phyloP scores from a whole-genome alignment of 1,284 basidiomycete species.

The Lentinula novae-zelandiae region DNA sequence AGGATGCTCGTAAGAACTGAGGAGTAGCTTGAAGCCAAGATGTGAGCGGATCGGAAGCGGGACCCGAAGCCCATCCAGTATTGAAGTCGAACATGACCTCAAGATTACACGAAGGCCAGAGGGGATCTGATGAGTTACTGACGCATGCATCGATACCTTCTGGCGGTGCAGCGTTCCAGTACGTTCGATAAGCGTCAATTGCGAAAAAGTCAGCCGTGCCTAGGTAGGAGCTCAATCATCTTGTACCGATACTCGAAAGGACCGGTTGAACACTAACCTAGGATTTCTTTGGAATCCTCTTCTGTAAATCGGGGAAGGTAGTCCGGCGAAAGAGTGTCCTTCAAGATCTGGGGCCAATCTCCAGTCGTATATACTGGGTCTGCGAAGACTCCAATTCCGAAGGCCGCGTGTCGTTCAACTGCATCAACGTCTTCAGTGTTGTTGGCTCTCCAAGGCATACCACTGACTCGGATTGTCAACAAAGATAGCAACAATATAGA shows the following conservation, averaged over 20 bases:
- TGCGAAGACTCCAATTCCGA: slow-evolving; percentile 41
- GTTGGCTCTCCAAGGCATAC: slow-evolving; percentile 41
- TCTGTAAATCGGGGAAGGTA: slow-evolving; percentile 42
- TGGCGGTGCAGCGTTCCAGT: slow-evolving; percentile 35
- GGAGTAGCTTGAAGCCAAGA: slow-evolving; percentile 42
- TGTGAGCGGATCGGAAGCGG: slow-evolving; percentile 34
- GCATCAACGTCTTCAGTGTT: slow-evolving; percentile 38
- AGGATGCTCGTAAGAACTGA: slow-evolving; percentile 30
- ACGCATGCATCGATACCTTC: slow-evolving; percentile 38
- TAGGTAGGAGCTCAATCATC: slow-evolving; percentile 19
- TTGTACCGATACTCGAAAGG: neutral
- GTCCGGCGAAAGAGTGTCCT: slow-evolving; percentile 37
- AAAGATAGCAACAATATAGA: neutral
- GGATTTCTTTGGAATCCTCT: slow-evolving; percentile 36
- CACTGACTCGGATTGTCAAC: slow-evolving; percentile 23
- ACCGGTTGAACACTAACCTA: slow-evolving; percentile 24
- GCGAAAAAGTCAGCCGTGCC: slow-evolving; percentile 47
- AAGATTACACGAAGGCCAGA: slow-evolving; percentile 42
- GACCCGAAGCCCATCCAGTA: slow-evolving; percentile 40
- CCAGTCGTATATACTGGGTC: slow-evolving; percentile 42
- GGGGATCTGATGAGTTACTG: slow-evolving; percentile 32
- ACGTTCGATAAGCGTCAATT: slow-evolving; percentile 41
- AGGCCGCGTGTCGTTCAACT: slow-evolving; percentile 42
- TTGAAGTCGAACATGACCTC: slow-evolving; percentile 33
- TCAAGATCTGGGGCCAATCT: slow-evolving; percentile 45